These are phyloP conservation scores for Bertia moriformis DNA, from an alignment of 2,329 filamentous ascomycete genomes.

Conservation along the genomic window DNA sequence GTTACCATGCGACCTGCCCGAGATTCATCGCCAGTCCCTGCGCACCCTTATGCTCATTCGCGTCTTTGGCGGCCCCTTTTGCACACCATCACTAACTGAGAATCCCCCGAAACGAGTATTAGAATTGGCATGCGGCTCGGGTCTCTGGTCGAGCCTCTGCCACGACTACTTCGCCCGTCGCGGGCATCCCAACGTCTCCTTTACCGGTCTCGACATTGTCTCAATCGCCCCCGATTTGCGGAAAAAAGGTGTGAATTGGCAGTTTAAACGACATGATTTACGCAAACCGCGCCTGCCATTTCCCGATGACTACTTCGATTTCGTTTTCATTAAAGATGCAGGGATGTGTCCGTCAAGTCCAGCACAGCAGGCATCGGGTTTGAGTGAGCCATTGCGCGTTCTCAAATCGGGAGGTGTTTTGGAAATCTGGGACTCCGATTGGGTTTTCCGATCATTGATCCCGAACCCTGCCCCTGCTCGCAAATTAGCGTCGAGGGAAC, in stretches of 20 bases:
- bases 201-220: conserved; percentile 41
- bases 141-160: conserved; percentile 40
- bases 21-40: conserved; percentile 44
- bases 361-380: conserved; percentile 25
- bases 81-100: conserved; percentile 29
- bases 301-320: conserved; percentile 41
- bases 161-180: conserved; percentile 35
- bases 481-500: conserved; percentile 29
- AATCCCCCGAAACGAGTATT: conserved; percentile 37
- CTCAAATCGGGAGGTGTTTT: conserved; percentile 37
- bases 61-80: conserved; percentile 38
- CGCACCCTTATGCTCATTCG: conserved; percentile 36
- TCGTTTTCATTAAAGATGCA: conserved; percentile 45
- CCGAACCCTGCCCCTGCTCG: conserved; percentile 38
- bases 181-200: conserved; percentile 33
- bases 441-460: conserved; percentile 38
- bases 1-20: conserved; percentile 41
- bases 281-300: conserved; percentile 39
- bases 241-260: conserved; percentile 44
- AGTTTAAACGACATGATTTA: conserved; percentile 45
- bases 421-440: conserved; percentile 46
- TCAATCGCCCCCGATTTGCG: conserved; percentile 38
- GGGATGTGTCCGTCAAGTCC: conserved; percentile 33
- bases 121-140: conserved; percentile 43
- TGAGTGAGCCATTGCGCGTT: conserved; percentile 36